Evolutionary conservation across 1,284 basidiomycete species (phyloP).

Genomic region (Cerrena zonata): DNA sequence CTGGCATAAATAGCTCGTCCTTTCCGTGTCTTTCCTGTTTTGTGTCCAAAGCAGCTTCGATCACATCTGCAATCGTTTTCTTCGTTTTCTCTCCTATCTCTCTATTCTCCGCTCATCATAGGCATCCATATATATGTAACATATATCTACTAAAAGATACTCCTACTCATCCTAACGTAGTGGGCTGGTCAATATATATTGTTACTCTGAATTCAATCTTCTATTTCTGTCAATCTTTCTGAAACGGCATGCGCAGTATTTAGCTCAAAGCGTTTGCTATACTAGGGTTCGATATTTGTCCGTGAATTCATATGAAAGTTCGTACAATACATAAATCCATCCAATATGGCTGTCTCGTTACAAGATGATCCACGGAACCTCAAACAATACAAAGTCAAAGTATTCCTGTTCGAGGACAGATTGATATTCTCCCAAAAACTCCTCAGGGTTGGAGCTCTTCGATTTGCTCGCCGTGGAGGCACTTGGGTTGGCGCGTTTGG

Average conservation of each 20-base stretch:
- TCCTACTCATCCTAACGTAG: constrained; percentile 4
- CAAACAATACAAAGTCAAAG: constrained; percentile 88
- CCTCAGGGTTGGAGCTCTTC: constrained; percentile 39
- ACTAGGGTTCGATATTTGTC: neutral
- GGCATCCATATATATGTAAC: constrained; percentile 9
- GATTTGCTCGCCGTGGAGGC: constrained; percentile 30
- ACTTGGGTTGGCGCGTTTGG: constrained; percentile 53
- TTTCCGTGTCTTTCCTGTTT: constrained; percentile 8
- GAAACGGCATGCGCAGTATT: too few relatives aligned
- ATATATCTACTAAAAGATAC: constrained; percentile 6
- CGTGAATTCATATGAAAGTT: neutral
- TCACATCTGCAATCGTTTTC: too few relatives aligned
- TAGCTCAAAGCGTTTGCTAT: too few relatives aligned
- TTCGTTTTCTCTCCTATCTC: constrained; percentile 4
- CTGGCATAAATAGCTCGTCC: neutral
- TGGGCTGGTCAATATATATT: constrained; percentile 6
- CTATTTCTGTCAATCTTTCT: too few relatives aligned
- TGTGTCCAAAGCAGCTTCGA: neutral
- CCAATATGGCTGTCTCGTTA: neutral
- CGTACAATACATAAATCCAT: neutral
- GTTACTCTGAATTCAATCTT: neutral
- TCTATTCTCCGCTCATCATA: constrained; percentile 1
- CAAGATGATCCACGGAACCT: constrained; percentile 68
- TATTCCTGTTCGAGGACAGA: constrained; percentile 89
- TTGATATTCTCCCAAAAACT: constrained; percentile 83